Percentiles rank a stretch among this genome's conserved stretches.
Conservation (phyloP, 78 protist species). For the Acrasis kona region DNA sequence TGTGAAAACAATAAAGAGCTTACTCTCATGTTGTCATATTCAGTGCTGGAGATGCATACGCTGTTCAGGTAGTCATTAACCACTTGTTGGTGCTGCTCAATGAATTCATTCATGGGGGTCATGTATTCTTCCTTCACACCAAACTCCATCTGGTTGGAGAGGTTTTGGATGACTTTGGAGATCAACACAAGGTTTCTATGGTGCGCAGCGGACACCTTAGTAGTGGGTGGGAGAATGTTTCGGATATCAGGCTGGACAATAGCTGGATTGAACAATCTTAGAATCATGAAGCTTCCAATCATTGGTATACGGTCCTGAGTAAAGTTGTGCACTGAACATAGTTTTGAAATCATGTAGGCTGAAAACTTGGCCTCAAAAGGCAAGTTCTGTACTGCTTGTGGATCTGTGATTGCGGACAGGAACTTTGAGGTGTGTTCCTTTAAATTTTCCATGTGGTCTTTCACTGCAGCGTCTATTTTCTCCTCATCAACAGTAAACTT, state of each 20-base stretch:
- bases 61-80: background rate
- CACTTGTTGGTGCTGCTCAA: background rate
- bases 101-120: constrained; percentile 23
- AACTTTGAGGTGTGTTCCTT: too few species aligned
- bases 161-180: constrained; percentile 25
- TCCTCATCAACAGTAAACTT: too few species aligned
- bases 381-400: too few species aligned
- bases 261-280: background rate
- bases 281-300: background rate
- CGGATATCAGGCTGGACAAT: background rate
- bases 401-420: too few species aligned
- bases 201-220: background rate
- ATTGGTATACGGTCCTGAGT: too few species aligned
- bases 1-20: too few species aligned
- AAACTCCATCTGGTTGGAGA: constrained; percentile 30
- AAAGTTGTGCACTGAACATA: too few species aligned
- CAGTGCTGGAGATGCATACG: background rate
- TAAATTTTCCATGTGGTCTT: too few species aligned
- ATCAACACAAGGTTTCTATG: background rate
- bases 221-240: background rate
- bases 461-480: too few species aligned
- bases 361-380: too few species aligned
- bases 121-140: constrained; percentile 37
- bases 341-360: too few species aligned
- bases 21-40: too few species aligned